Evolutionary conservation across 2,329 filamentous ascomycete genomes (phyloP), one percentile per base, ranked within the genome.

Genomic region (Parastagonospora nodorum): DNA sequence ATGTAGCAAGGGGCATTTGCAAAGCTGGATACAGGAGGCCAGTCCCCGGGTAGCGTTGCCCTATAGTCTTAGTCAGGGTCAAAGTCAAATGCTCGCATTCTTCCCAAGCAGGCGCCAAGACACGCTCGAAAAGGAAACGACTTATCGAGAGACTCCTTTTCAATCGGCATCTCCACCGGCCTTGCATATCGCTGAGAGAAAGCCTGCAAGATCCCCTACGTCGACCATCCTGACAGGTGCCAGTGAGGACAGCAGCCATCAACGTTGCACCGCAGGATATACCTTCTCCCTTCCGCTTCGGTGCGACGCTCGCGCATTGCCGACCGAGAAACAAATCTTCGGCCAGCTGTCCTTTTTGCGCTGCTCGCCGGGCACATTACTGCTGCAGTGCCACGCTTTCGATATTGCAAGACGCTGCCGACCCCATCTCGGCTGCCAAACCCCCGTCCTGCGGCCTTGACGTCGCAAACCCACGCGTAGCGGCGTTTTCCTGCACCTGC

Each of bases 331-430:
- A 54, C 51, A 56, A 57, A 19, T 45, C 53, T 50, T 53, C 51
- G 47, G 63, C 64, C 64, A 67, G 61, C 57, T 69, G 66, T 57
- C 63, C 63, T 64, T 51, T 58, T 55, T 52, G 50, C 43, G 35
- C 45, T 46, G 42, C 48, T 36, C 29, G 16, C 12, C 11, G 30
- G 35, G 43, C 42, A 48, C 57, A 51, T 61, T 63, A 58, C 56
- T 51, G 57, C 50, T 58, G 58, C 57, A 46, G 46, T 47, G 53
- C 56, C 53, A 59, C 58, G 49, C 60, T 43, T 33, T 46, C 36
- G 30, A 43, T 54, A 41, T 40, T 46, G 44, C 49, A 41, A 42
- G 38, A 37, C 37, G 45, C 46, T 35, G 45, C 51, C 45, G 33
- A 33, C 43, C 37, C 32, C 38, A 49, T 54, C 45, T 36, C 48